Conservation (phyloP, 768 basidiomycete genomes). For the Ramaria rubella region DNA sequence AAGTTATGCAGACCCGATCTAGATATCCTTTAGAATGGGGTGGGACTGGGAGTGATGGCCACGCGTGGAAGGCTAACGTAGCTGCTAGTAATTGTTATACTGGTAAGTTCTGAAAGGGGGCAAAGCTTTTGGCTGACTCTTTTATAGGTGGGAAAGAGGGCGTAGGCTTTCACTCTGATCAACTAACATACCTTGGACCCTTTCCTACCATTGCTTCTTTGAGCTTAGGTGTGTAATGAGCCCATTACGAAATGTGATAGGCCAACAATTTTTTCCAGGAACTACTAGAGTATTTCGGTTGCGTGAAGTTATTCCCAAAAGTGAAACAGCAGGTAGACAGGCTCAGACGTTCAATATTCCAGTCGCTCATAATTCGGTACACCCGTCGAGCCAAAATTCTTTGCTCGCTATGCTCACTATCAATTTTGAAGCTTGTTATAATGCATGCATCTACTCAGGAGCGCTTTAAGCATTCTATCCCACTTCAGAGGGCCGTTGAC, state of each 20-base stretch:
- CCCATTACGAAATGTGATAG: background rate
- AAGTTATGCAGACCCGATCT: constrained; percentile 54
- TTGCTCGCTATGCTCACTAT: background rate
- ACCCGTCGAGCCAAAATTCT: too few relatives aligned
- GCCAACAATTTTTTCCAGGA: constrained; percentile 32
- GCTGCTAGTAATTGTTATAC: constrained; percentile 77
- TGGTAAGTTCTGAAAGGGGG: background rate
- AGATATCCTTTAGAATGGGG: constrained; percentile 67
- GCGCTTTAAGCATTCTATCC: constrained; percentile 72
- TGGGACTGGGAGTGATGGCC: constrained; percentile 23
- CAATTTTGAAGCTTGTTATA: constrained; percentile 76
- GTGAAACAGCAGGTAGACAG: constrained; percentile 47
- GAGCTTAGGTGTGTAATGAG: constrained; percentile 50
- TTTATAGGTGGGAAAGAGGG: constrained; percentile 67
- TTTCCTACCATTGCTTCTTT: constrained; percentile 82
- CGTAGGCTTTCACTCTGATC: constrained; percentile 79
- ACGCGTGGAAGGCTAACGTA: constrained; percentile 71
- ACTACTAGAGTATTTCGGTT: constrained; percentile 66
- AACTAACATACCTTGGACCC: constrained; percentile 74
- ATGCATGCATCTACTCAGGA: constrained; percentile 88
- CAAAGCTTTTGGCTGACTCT: background rate
- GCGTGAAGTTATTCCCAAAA: constrained; percentile 66
- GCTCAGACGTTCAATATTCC: constrained; percentile 75
- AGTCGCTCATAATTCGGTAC: constrained; percentile 63
- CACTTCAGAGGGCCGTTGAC: constrained; percentile 64